phyloP scores from a whole-genome alignment of 495 filamentous ascomycete species.

The Pyronema omphalodes region DNA sequence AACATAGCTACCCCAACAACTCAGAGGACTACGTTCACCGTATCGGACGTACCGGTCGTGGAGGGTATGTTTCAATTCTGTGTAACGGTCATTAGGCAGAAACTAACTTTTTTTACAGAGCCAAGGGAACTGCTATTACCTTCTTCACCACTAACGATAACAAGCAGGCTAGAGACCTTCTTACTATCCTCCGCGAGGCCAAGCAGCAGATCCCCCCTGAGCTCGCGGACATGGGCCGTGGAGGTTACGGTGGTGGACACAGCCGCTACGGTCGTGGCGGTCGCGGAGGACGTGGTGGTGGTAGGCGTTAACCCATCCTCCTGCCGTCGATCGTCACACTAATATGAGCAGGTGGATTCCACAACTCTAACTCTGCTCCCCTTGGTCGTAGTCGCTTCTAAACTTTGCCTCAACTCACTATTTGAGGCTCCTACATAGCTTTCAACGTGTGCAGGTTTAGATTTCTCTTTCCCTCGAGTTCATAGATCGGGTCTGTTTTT shows the following conservation, averaged over 20 bases:
- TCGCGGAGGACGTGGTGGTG: slow-evolving; percentile 42
- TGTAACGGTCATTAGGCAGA: background rate
- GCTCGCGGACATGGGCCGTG: slow-evolving; percentile 88
- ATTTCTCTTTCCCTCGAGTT: slow-evolving; percentile 19
- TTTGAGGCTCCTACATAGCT: slow-evolving; percentile 8
- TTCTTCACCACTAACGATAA: slow-evolving; percentile 98
- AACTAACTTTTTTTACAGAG: slow-evolving; percentile 28
- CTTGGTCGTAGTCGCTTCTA: slow-evolving; percentile 37
- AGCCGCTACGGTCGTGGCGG: slow-evolving; percentile 50
- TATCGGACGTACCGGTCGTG: slow-evolving; percentile 93
- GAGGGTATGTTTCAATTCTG: slow-evolving; percentile 29
- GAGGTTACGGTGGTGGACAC: slow-evolving; percentile 69
- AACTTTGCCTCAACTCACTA: background rate
- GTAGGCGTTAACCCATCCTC: slow-evolving; percentile 8
- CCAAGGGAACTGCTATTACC: slow-evolving; percentile 82
- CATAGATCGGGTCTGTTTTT: slow-evolving; percentile 21
- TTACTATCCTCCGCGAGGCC: slow-evolving; percentile 78
- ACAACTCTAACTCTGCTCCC: slow-evolving; percentile 44
- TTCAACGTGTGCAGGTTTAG: slow-evolving; percentile 20
- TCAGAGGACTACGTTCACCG: slow-evolving; percentile 99
- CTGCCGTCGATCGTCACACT: too few relatives aligned
- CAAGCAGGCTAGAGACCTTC: slow-evolving; percentile 92
- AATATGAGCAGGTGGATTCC: slow-evolving; percentile 23
- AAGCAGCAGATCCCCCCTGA: slow-evolving; percentile 97
- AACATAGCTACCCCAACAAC: slow-evolving; percentile 56